Evolutionary conservation across 2,329 filamentous ascomycete species (phyloP).

Genomic region (Claviceps citrina): DNA sequence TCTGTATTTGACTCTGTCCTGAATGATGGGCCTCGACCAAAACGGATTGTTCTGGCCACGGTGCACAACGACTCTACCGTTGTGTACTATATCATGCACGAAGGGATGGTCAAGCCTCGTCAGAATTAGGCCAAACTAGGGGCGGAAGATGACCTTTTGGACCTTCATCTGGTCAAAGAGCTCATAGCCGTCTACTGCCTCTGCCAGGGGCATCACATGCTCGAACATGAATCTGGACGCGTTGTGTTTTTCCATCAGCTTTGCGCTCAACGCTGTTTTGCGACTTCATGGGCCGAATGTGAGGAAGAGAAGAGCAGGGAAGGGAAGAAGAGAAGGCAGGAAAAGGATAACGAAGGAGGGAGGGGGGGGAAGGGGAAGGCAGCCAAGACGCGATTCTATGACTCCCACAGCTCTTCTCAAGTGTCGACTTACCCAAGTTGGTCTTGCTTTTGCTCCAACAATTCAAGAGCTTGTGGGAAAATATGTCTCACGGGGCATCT

Average conservation of each 20-base stretch:
- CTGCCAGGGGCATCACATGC: constrained; percentile 53
- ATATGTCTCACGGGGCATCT: constrained; percentile 60
- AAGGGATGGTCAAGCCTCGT: constrained; percentile 73
- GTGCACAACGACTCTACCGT: constrained; percentile 69
- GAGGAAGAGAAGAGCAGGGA: background rate
- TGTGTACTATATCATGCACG: constrained; percentile 72
- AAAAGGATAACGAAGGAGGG: background rate
- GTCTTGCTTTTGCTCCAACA: constrained; percentile 52
- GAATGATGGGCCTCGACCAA: constrained; percentile 32
- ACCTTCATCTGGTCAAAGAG: constrained; percentile 59
- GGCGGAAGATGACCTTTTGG: constrained; percentile 58
- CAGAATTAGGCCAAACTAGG: constrained; percentile 48
- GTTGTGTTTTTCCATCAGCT: background rate
- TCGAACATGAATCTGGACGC: constrained; percentile 58
- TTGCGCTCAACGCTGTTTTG: background rate
- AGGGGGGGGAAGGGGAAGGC: no score
- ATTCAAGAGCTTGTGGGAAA: constrained; percentile 47
- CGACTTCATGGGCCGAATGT: background rate
- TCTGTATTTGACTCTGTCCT: constrained; percentile 51
- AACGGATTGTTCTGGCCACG: constrained; percentile 59
- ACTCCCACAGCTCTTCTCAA: background rate
- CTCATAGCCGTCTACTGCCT: constrained; percentile 53
- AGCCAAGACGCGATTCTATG: no score
- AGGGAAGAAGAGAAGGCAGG: background rate
- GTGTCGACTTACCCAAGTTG: constrained; percentile 40